phyloP scores from a whole-genome alignment of 2,329 filamentous ascomycete genomes.

The Zymoseptoria ardabiliae region DNA sequence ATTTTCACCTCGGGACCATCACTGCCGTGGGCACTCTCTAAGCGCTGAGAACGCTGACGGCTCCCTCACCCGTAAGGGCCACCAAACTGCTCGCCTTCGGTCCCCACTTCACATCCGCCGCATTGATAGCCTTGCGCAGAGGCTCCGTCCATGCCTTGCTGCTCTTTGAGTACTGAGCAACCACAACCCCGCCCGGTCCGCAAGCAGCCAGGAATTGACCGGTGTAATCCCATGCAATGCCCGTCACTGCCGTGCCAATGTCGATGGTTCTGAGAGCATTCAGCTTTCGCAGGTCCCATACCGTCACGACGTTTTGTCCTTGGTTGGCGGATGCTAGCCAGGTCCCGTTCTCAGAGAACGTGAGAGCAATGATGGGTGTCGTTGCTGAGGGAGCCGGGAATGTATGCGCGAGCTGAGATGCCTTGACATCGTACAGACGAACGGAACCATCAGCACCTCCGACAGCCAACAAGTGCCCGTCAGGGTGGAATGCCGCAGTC shows the following conservation, averaged over 20 bases:
- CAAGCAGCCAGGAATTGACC: slow-evolving; percentile 84
- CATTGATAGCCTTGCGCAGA: slow-evolving; percentile 65
- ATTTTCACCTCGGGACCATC: background rate
- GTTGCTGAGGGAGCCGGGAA: slow-evolving; percentile 52
- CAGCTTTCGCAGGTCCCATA: slow-evolving; percentile 88
- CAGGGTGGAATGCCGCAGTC: slow-evolving; percentile 81
- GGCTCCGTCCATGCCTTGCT: slow-evolving; percentile 86
- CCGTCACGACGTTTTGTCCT: slow-evolving; percentile 67
- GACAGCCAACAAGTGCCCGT: slow-evolving; percentile 86
- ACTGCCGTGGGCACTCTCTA: slow-evolving; percentile 2
- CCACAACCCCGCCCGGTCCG: slow-evolving; percentile 71
- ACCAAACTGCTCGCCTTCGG: slow-evolving; percentile 65
- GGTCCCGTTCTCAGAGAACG: slow-evolving; percentile 93
- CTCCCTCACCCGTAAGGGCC: slow-evolving; percentile 66
- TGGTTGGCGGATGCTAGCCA: slow-evolving; percentile 83
- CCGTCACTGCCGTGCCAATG: slow-evolving; percentile 68
- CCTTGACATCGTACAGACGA: slow-evolving; percentile 82
- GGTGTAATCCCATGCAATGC: slow-evolving; percentile 85
- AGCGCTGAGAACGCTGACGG: slow-evolving; percentile 58
- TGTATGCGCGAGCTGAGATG: slow-evolving; percentile 65
- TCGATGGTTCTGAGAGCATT: slow-evolving; percentile 79
- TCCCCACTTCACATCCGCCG: slow-evolving; percentile 72
- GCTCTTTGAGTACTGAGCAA: slow-evolving; percentile 83
- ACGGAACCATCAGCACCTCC: slow-evolving; percentile 75
- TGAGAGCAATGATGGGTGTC: slow-evolving; percentile 61